Conservation (phyloP, 495 filamentous ascomycete genomes). For the Penicillium manginii region DNA sequence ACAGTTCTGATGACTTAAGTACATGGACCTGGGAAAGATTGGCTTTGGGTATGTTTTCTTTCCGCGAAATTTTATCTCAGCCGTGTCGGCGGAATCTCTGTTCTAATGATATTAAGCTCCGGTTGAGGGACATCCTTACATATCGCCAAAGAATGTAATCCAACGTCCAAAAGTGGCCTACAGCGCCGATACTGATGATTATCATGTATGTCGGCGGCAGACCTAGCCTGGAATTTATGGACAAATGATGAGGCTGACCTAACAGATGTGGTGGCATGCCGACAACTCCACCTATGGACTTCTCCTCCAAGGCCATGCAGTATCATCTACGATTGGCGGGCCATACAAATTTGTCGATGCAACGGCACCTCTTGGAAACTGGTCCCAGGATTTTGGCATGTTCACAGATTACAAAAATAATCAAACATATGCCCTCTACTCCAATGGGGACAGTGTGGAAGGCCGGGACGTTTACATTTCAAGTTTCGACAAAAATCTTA, state of each 20-base stretch:
- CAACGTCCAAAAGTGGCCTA: slow-evolving; percentile 34
- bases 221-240: background rate
- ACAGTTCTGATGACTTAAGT: slow-evolving; percentile 30
- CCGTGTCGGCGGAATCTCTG: background rate
- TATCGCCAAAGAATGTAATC: slow-evolving; percentile 27
- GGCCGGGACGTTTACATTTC: slow-evolving; percentile 31
- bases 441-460: slow-evolving; percentile 27
- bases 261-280: slow-evolving; percentile 35
- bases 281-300: slow-evolving; percentile 33
- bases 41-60: slow-evolving; percentile 21
- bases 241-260: background rate
- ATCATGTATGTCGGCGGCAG: slow-evolving; percentile 20
- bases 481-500: slow-evolving; percentile 23
- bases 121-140: slow-evolving; percentile 27
- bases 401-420: slow-evolving; percentile 31
- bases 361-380: slow-evolving; percentile 32
- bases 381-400: slow-evolving; percentile 34
- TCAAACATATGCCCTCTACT: slow-evolving; percentile 30
- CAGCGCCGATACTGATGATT: slow-evolving; percentile 25
- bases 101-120: slow-evolving; percentile 13
- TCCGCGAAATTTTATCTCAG: background rate
- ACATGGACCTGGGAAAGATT: slow-evolving; percentile 27
- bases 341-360: slow-evolving; percentile 33
- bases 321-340: slow-evolving; percentile 21
- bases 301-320: slow-evolving; percentile 30